Percentiles rank a stretch among this genome's conserved stretches.
These are phyloP conservation scores for Stropharia rugosoannulata DNA, from an alignment of 768 basidiomycete species.

Conservation along the genomic window DNA sequence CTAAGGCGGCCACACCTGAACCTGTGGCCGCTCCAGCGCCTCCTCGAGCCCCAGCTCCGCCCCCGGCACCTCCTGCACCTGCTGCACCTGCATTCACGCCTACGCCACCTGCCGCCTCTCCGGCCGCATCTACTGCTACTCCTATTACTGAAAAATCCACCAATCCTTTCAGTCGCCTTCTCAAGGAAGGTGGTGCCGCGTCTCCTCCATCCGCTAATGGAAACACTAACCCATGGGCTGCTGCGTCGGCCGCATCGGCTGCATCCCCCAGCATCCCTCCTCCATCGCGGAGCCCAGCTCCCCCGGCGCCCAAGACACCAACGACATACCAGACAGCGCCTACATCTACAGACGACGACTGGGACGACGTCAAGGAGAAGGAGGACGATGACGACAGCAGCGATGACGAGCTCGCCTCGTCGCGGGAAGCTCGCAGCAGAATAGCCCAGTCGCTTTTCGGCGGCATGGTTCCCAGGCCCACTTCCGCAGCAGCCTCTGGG, in stretches of 20 bases:
- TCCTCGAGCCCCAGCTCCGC: conserved; percentile 27
- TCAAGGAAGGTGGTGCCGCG: conserved; percentile 43
- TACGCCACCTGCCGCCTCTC: conserved; percentile 8
- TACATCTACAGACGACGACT: conserved; percentile 64
- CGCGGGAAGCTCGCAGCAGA: conserved; percentile 60
- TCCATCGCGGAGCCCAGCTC: conserved; percentile 50
- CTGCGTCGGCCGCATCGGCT: conserved; percentile 30
- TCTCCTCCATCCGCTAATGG: conserved; percentile 33
- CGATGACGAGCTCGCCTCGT: conserved; percentile 76
- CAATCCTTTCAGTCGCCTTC: conserved; percentile 78
- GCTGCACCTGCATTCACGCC: conserved; percentile 27
- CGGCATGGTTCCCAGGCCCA: conserved; percentile 61
- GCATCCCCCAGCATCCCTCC: conserved; percentile 37
- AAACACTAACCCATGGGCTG: conserved; percentile 73
- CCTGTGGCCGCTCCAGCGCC: conserved; percentile 25
- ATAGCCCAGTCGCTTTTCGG: conserved; percentile 84
- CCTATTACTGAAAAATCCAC: conserved; percentile 50
- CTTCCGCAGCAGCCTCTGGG: conserved; percentile 53
- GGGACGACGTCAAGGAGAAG: conserved; percentile 81
- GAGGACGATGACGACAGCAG: conserved; percentile 70
- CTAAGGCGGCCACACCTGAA: conserved; percentile 28
- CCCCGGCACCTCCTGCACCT: conserved; percentile 9
- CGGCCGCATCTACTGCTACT: background rate
- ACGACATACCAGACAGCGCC: conserved; percentile 64
- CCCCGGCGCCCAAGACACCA: conserved; percentile 54